Conservation (phyloP, 352 stramenopile genomes). For the Globisporangium carolinianum region DNA sequence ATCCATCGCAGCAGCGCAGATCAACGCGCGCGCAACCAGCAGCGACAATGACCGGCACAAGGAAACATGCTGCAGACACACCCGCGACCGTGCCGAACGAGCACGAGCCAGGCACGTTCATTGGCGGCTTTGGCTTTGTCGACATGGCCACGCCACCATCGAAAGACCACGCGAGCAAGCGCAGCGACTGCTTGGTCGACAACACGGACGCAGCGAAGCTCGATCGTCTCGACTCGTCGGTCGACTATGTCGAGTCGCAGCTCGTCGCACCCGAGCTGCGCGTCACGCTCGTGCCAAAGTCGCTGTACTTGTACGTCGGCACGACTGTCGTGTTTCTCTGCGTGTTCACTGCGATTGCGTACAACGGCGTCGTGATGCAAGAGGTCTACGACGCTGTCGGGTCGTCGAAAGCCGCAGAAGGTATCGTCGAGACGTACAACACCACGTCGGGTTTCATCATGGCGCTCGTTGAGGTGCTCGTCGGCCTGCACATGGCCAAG, state of each 20-base stretch:
- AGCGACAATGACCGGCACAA: too few relatives aligned
- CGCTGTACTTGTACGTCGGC: conserved; percentile 3
- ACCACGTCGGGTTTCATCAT: conserved; percentile 8
- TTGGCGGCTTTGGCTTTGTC: background rate
- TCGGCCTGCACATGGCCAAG: conserved; percentile 26
- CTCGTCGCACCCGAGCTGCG: background rate
- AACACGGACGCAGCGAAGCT: background rate
- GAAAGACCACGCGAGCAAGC: background rate
- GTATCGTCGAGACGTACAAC: conserved; percentile 10
- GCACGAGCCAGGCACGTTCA: background rate
- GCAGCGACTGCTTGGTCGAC: background rate
- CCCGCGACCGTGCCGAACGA: too few relatives aligned
- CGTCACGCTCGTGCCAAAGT: conserved; percentile 1
- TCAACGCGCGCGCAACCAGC: too few relatives aligned
- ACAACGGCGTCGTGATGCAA: conserved; percentile 6
- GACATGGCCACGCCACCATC: background rate
- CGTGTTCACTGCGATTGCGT: conserved; percentile 2
- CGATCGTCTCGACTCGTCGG: background rate
- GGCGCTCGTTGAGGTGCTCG: conserved; percentile 31
- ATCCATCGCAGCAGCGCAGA: too few relatives aligned
- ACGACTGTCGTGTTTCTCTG: background rate
- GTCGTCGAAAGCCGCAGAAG: conserved; percentile 2
- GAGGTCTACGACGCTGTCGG: conserved; percentile 8
- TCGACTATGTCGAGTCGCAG: conserved; percentile 3
- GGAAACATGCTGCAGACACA: too few relatives aligned